Evolutionary conservation across 257 asterid genomes (phyloP).

Genomic region (Gentiana dahurica): DNA sequence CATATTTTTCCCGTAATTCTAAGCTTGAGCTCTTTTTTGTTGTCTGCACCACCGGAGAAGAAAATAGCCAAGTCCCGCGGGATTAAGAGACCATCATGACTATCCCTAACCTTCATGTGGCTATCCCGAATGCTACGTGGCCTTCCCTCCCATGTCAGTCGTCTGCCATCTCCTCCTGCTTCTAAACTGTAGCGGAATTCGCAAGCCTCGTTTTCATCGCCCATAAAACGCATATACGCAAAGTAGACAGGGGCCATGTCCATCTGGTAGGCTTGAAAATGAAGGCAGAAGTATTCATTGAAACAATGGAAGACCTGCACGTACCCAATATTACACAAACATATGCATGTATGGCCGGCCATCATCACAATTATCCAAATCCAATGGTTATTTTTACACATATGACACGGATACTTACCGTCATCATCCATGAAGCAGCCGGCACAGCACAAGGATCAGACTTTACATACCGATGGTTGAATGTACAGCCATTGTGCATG

Average conservation of each 20-base stretch:
- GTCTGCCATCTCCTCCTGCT: constrained; percentile 29
- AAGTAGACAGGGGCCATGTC: constrained; percentile 31
- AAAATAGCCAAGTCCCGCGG: constrained; percentile 26
- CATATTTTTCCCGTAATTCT: constrained; percentile 26
- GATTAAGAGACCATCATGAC: constrained; percentile 26
- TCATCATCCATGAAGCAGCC: constrained; percentile 37
- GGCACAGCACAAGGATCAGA: constrained; percentile 32
- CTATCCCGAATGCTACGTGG: constrained; percentile 35
- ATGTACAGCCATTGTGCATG: constrained; percentile 32
- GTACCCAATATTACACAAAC: too few relatives aligned
- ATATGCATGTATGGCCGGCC: too few relatives aligned
- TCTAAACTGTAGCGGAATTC: constrained; percentile 27
- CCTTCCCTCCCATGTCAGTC: constrained; percentile 27
- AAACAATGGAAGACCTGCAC: constrained; percentile 31
- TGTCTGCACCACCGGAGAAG: constrained; percentile 18
- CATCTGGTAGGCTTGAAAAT: constrained; percentile 28
- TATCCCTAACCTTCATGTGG: constrained; percentile 25
- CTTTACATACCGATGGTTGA: constrained; percentile 39
- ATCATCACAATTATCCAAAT: too few relatives aligned
- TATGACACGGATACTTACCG: constrained; percentile 15
- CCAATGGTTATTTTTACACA: not conserved
- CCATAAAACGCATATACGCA: constrained; percentile 33
- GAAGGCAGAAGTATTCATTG: constrained; percentile 28
- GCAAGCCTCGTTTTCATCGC: constrained; percentile 25
- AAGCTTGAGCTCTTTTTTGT: constrained; percentile 24